Conservation (phyloP, 768 basidiomycete genomes). For the Rubroboletus satanas region DNA sequence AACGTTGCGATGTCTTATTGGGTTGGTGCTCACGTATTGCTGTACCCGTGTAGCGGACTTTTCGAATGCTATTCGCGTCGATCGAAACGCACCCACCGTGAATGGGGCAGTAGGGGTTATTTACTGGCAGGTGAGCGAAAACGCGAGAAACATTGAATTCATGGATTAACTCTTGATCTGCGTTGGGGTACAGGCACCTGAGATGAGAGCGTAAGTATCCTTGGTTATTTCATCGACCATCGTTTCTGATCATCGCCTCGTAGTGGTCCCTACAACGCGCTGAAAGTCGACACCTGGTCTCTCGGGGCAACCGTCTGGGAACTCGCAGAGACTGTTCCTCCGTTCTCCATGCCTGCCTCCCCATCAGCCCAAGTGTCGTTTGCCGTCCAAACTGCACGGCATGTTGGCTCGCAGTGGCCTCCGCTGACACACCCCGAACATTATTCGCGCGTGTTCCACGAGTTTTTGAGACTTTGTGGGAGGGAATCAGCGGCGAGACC, state of each 20-base stretch:
- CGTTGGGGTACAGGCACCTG: conserved; percentile 51
- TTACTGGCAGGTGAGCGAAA: conserved; percentile 67
- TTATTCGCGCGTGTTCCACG: conserved; percentile 67
- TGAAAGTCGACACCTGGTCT: conserved; percentile 79
- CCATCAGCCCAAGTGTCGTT: conserved; percentile 19
- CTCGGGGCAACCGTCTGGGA: conserved; percentile 84
- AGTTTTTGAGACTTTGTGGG: conserved; percentile 67
- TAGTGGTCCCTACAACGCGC: conserved; percentile 66
- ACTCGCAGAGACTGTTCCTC: conserved; percentile 69
- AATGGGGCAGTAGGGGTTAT: conserved; percentile 65
- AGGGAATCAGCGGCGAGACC: conserved; percentile 55
- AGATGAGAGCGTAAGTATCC: conserved; percentile 60
- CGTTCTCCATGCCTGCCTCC: conserved; percentile 49
- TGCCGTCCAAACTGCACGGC: conserved; percentile 38
- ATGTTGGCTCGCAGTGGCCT: conserved; percentile 62
- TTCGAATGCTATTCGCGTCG: conserved; percentile 65
- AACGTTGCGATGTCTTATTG: background rate
- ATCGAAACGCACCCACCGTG: conserved; percentile 45
- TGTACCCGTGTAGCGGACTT: conserved; percentile 59
- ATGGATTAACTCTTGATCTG: background rate
- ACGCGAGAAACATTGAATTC: background rate
- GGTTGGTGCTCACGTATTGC: background rate
- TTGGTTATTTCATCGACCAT: background rate
- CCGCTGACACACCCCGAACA: conserved; percentile 52
- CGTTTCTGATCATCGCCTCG: conserved; percentile 7